Evolutionary conservation across 148 eudicot species (phyloP).

Genomic region (Rhododendron williamsianum): DNA sequence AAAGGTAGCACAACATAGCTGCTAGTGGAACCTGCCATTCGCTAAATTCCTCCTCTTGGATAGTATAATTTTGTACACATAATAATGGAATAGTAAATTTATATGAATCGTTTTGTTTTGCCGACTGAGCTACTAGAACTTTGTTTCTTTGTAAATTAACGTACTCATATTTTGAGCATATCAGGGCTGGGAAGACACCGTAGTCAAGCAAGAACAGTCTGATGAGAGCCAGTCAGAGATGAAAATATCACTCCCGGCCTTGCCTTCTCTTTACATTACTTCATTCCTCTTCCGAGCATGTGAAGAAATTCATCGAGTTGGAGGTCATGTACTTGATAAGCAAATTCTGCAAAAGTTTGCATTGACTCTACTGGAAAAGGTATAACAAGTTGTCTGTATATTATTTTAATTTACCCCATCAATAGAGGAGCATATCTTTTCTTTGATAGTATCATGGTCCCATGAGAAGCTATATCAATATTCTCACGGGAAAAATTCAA

Average conservation of each 20-base stretch:
- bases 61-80: not conserved
- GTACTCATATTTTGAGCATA: constrained; percentile 15
- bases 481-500: no score
- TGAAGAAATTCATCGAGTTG: constrained; percentile 88
- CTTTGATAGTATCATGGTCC: not conserved
- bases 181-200: constrained; percentile 97
- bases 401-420: not conserved
- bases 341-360: constrained; percentile 73
- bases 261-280: constrained; percentile 79
- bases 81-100: not conserved
- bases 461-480: not conserved
- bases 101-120: not conserved
- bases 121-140: not conserved
- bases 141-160: not conserved
- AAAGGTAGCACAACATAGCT: not conserved
- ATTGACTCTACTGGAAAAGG: constrained; percentile 67
- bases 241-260: constrained; percentile 83
- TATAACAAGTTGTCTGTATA: constrained; percentile 20
- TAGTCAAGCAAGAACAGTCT: constrained; percentile 78
- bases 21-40: not conserved
- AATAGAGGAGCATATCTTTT: not conserved
- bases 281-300: constrained; percentile 88
- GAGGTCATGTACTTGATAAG: constrained; percentile 93
- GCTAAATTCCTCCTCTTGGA: not conserved
- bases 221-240: constrained; percentile 67